Base-by-base conservation (phyloP, 495 filamentous ascomycete genomes). In the Annulohypoxylon moriforme region DNA sequence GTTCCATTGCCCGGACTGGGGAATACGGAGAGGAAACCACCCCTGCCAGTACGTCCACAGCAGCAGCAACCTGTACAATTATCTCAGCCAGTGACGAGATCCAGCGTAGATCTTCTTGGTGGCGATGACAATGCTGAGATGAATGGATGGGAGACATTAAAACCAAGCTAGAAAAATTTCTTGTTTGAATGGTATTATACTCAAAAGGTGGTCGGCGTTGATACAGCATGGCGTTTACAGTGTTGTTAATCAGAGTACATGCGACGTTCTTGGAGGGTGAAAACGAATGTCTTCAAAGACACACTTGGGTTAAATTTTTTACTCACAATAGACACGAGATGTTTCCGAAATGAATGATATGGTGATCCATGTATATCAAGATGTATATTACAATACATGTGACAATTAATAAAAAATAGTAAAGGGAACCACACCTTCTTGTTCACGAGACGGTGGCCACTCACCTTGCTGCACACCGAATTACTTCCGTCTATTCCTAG, bases 141-240 rank as follows among this genome's bases (percentile, higher is more conserved):
- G 75, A 78, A 79, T 10, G 79, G 80, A 33, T 86, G 84, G 84
- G 81, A 85, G 60, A 81, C 83, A 10, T 56, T 86, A 68, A 84
- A 83, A 60, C 84, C 78, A 50, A 78, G 71, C 24, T 75, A 73
- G 58, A 60, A 14, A 40, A 34, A 16, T 29, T 27, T 9, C 18
- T 68, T 24, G 7, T 20, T 47, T 46, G 10, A 33, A 16, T 22
- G 24, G n/a, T 33, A 38, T 65, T 57, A 42, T 57, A 68, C 68
- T 46, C 60, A 53, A 31, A 69, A 6, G 29, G 27, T 38, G 33
- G 16, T 29, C 9, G 44, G 59, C 40, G 46, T 62, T 40, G 40
- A 53, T 49, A 46, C n/a, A 67, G 66, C 71, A 59, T 69, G 71
- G 71, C 57, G 71, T 73, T 69, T 55, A 47, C 16, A 66, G 64